A percentile compares a stretch with the other conserved stretches of the same genome.
phyloP scores from a whole-genome alignment of 2,329 filamentous ascomycete species.

The Hymenoscyphus fraxineus region DNA sequence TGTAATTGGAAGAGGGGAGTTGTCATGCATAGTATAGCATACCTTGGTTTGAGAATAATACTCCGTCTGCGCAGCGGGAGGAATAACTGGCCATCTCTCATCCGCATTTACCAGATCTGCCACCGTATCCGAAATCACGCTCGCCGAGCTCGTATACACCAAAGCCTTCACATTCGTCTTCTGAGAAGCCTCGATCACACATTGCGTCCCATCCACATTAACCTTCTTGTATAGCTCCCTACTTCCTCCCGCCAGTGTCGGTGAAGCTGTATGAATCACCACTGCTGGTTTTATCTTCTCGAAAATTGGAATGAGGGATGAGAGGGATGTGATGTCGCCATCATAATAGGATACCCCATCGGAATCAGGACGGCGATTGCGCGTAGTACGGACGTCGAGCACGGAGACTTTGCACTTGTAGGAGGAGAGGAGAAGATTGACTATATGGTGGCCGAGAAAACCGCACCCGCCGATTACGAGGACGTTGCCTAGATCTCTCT shows the following conservation, averaged over 20 bases:
- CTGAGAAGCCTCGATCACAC: slow-evolving; percentile 70
- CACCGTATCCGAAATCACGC: slow-evolving; percentile 78
- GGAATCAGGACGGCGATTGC: slow-evolving; percentile 57
- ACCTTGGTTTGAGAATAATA: slow-evolving; percentile 87
- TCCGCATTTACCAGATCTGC: slow-evolving; percentile 79
- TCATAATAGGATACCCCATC: slow-evolving; percentile 65
- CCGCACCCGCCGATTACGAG: slow-evolving; percentile 80
- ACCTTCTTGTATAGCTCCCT: slow-evolving; percentile 70
- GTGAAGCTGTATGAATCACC: slow-evolving; percentile 87
- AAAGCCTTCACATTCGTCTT: slow-evolving; percentile 71
- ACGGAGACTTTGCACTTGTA: slow-evolving; percentile 58
- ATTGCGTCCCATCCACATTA: slow-evolving; percentile 82
- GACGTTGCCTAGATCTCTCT: slow-evolving; percentile 56
- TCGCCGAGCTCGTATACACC: slow-evolving; percentile 88
- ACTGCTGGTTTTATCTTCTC: slow-evolving; percentile 67
- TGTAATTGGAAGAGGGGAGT: background rate
- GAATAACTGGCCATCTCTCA: slow-evolving; percentile 75
- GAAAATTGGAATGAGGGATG: slow-evolving; percentile 61
- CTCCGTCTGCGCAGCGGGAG: slow-evolving; percentile 66
- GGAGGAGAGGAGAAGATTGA: slow-evolving; percentile 65
- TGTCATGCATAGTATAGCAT: slow-evolving; percentile 5
- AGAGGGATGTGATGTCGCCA: slow-evolving; percentile 70
- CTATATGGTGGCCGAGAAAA: slow-evolving; percentile 79
- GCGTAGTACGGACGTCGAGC: slow-evolving; percentile 66
- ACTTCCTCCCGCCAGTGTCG: slow-evolving; percentile 50